Evolutionary conservation across 176 grass and related monocot species (phyloP).

Genomic region (Areca catechu): DNA sequence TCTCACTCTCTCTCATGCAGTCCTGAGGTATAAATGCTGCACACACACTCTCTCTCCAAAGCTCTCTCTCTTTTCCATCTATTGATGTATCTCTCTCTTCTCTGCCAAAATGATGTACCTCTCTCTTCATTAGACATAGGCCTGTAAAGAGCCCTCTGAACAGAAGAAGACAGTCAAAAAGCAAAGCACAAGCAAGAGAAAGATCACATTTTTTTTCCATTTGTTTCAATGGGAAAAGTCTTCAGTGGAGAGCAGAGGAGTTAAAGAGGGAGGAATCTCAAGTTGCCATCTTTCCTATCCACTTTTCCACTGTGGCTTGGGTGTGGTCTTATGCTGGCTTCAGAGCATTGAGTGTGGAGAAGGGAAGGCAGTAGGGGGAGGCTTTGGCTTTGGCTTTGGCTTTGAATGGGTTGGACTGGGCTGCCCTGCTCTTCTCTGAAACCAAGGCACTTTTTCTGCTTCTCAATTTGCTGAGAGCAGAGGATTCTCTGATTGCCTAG

Average conservation of each 20-base stretch:
- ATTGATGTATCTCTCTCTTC: too few relatives aligned
- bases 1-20: too few relatives aligned
- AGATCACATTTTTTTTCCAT: background rate
- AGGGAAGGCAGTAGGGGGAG: background rate
- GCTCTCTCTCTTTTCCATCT: too few relatives aligned
- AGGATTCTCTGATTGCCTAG: conserved; percentile 8
- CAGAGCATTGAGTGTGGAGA: too few relatives aligned
- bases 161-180: background rate
- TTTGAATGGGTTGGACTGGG: conserved; percentile 2
- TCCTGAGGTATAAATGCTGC: too few relatives aligned
- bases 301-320: background rate
- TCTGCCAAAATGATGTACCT: too few relatives aligned
- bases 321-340: background rate
- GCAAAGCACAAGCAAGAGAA: background rate
- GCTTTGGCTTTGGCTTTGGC: too few relatives aligned
- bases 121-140: too few relatives aligned
- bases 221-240: conserved; percentile 4
- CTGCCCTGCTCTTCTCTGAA: background rate
- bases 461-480: background rate
- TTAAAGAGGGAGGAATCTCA: conserved; percentile 9
- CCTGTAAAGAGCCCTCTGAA: background rate
- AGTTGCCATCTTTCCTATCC: conserved; percentile 9
- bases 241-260: conserved; percentile 1
- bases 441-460: conserved; percentile 3
- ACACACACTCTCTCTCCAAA: too few relatives aligned